Base-by-base conservation (phyloP, 2,329 filamentous ascomycete genomes). In the Ceratocystis variospora region DNA sequence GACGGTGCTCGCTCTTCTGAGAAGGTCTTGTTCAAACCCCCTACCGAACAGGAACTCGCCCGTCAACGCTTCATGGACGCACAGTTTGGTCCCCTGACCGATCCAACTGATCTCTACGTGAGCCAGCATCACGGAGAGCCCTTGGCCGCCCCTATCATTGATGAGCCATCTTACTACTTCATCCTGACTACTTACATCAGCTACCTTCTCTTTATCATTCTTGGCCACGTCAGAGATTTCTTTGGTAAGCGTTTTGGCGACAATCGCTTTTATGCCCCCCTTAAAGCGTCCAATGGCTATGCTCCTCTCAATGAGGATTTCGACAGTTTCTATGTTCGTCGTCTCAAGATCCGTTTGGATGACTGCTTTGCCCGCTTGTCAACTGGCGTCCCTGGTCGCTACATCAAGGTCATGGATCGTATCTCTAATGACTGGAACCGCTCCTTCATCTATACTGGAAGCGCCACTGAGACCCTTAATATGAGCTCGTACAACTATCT, bases 401-500 rank as follows among this genome's bases (percentile, higher is more conserved):
- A 85, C 79, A 95, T 99, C 72, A 97, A 90, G 28, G 81, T 99
- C 48, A 83, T 97, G 71, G 93, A 97, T 76, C 90, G 94, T 73
- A 87, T 85, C 71, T 96, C 92, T 2, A 83, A 93, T 73, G 90
- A 99, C 74, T 91, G 90, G 80, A 99, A 99, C 78, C 83, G 87
- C 72, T 87, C 88, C 67, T 99, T 96, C 79, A 84, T 89, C 74
- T 86, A 91, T 76, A 92, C 89, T 1, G 94, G 94, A 67, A 96
- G 90, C 61, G 87, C 85, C 68, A 97, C 93, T 0, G 90, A 99
- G 76, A 97, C 94, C 0, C 80, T 99, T 72, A 99, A 99, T 78
- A 88, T 99, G 87, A 96, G 93, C 79, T 99, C 94, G 0, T 99
- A 99, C 82, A 99, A 99, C 77, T 99, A 99, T 74, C 88, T 99